These are phyloP conservation scores for Alternaria burnsii DNA, from an alignment of 2,329 filamentous ascomycete genomes.

Conservation along the genomic window DNA sequence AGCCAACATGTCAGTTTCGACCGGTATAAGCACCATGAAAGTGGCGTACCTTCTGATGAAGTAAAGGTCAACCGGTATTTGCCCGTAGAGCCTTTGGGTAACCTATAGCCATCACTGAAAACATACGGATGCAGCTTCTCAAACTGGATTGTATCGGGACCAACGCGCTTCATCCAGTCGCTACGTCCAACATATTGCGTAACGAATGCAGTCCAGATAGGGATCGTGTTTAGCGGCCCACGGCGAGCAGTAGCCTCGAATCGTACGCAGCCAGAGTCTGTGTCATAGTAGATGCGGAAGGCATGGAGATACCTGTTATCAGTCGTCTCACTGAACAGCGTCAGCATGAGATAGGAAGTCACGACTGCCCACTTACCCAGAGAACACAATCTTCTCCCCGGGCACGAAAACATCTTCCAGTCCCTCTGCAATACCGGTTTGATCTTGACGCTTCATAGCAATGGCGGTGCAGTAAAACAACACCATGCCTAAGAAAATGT, in stretches of 20 bases:
- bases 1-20: background rate
- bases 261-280: slow-evolving; percentile 60
- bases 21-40: no score
- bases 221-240: slow-evolving; percentile 62
- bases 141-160: slow-evolving; percentile 57
- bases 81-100: slow-evolving; percentile 40
- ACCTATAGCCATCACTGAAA: slow-evolving; percentile 61
- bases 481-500: slow-evolving; percentile 58
- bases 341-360: slow-evolving; percentile 16
- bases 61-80: slow-evolving; percentile 49
- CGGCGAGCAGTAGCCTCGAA: slow-evolving; percentile 65
- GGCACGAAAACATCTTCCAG: slow-evolving; percentile 61
- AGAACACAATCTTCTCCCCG: slow-evolving; percentile 57
- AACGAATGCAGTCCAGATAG: slow-evolving; percentile 65
- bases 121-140: slow-evolving; percentile 62
- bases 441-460: slow-evolving; percentile 66
- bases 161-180: slow-evolving; percentile 58
- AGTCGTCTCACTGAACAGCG: slow-evolving; percentile 56
- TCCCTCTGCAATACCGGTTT: slow-evolving; percentile 47
- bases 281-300: slow-evolving; percentile 64
- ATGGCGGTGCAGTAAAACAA: slow-evolving; percentile 66
- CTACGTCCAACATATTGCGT: slow-evolving; percentile 55
- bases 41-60: slow-evolving; percentile 38
- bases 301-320: slow-evolving; percentile 63
- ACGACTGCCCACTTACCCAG: slow-evolving; percentile 52